Evolutionary conservation across 805 yeast species (phyloP), one percentile per base, ranked within the genome.

Genomic region (Ogataea allantospora): DNA sequence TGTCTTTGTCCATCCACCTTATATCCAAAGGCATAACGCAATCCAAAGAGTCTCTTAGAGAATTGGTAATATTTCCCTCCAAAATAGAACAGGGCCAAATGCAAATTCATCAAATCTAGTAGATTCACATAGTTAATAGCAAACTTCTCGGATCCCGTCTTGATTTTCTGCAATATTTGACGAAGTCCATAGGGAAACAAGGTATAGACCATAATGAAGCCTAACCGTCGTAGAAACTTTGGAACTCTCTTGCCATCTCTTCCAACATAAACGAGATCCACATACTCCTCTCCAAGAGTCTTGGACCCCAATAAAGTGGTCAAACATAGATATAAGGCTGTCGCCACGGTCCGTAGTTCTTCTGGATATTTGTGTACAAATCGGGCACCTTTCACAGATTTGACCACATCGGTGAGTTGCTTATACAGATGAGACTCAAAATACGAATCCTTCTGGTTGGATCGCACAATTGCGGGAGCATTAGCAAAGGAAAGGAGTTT

Each of bases 201-300:
- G 0, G 85, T 73, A 52, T 78, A 81, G 0, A 80, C 65, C 3
- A 75, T 35, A 0, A 87, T 68, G 52, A 79, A 88, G 4, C 79
- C 77, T 2, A 78, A 40, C 38, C 87, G 67, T 19, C 75, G 66
- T 27, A 58, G 40, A 5, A 48, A 9, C 27, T 47, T 48, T 0
- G 85, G 83, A 5, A 83, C 57, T 27, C 63, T 53, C 13, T 51
- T 68, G 0, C 88, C 86, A 23, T 60, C 58, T 34, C 75, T 63
- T 26, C 65, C 66, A 6, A 83, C 87, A 53, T 84, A 83, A 6
- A 78, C 61, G 38, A 87, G 63, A 58, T 91, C 96, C 10, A 88
- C 88, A 60, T 91, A 91, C 62, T 91, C 97, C 57, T 91, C 98
- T 1, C 99, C 99, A 18, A 93, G 63, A 0, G 98, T 91, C 37